phyloP scores from a whole-genome alignment of 257 asterid genomes.

The Rehmannia glutinosa region DNA sequence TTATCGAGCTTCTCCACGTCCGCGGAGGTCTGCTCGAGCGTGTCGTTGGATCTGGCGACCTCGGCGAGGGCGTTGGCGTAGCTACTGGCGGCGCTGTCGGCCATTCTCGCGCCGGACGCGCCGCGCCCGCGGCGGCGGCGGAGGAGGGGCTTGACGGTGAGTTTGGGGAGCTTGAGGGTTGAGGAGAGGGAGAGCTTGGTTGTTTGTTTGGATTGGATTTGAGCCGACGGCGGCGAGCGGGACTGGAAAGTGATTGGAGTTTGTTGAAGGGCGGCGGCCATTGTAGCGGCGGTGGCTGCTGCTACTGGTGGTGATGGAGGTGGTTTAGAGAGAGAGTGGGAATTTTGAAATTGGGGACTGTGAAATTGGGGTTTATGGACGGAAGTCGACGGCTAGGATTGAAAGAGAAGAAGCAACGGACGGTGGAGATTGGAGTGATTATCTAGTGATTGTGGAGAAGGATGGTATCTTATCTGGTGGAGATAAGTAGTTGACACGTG shows the following conservation, averaged over 20 bases:
- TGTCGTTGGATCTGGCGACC: constrained; percentile 55
- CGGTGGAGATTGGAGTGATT: constrained; percentile 27
- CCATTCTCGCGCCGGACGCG: constrained; percentile 50
- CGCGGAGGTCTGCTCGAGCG: constrained; percentile 38
- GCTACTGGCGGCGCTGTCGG: constrained; percentile 56
- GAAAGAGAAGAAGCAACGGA: background rate
- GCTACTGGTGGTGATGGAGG: background rate
- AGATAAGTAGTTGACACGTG: background rate
- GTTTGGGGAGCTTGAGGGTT: constrained; percentile 42
- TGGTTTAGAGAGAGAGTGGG: background rate
- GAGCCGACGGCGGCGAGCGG: constrained; percentile 39
- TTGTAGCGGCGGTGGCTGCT: constrained; percentile 22
- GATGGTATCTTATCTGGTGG: constrained; percentile 12
- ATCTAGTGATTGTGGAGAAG: constrained; percentile 35
- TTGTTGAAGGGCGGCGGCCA: constrained; percentile 70
- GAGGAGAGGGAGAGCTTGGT: constrained; percentile 43
- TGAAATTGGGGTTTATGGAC: constrained; percentile 26
- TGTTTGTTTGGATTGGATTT: constrained; percentile 24
- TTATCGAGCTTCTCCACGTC: constrained; percentile 60
- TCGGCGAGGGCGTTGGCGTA: constrained; percentile 82
- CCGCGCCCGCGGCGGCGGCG: constrained; percentile 25
- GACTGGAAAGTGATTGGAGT: constrained; percentile 47
- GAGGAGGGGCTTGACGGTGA: constrained; percentile 36
- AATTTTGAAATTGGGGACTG: constrained; percentile 2
- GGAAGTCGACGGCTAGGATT: constrained; percentile 34